Evolutionary conservation across 2,329 filamentous ascomycete species (phyloP).

Genomic region (Fusarium foetens): DNA sequence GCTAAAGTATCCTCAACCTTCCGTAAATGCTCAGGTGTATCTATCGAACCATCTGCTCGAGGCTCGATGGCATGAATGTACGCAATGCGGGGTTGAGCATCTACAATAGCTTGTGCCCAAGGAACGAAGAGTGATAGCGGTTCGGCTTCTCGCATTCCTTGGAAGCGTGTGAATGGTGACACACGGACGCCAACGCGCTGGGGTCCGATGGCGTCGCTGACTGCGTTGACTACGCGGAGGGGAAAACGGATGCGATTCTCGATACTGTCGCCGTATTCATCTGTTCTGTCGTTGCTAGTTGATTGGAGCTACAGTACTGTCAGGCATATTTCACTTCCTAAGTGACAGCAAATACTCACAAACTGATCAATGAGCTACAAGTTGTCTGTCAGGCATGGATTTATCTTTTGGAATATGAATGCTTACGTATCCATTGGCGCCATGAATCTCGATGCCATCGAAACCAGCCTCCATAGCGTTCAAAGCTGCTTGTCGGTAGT

Average conservation of each 20-base stretch:
- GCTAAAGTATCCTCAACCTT: conserved; percentile 49
- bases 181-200: conserved; percentile 67
- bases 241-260: conserved; percentile 63
- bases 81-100: conserved; percentile 65
- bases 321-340: rapidly evolving
- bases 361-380: conserved; percentile 65
- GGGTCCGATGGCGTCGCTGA: conserved; percentile 58
- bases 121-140: conserved; percentile 57
- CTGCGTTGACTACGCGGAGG: conserved; percentile 58
- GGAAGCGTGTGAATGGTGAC: conserved; percentile 68
- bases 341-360: conserved; percentile 41
- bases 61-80: conserved; percentile 72
- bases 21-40: conserved; percentile 41
- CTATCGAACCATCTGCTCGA: conserved; percentile 56
- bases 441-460: conserved; percentile 66
- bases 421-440: conserved; percentile 67
- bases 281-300: conserved; percentile 60
- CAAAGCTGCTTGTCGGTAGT: conserved; percentile 64
- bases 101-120: conserved; percentile 66
- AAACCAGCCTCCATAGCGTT: conserved; percentile 72
- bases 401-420: rapidly evolving
- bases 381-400: rapidly evolving
- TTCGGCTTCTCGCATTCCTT: conserved; percentile 71
- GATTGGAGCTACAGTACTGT: conserved; percentile 46
- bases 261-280: conserved; percentile 62